Conservation (phyloP, 192 early-diverging fungal genomes). For the Coemansia sp. region DNA sequence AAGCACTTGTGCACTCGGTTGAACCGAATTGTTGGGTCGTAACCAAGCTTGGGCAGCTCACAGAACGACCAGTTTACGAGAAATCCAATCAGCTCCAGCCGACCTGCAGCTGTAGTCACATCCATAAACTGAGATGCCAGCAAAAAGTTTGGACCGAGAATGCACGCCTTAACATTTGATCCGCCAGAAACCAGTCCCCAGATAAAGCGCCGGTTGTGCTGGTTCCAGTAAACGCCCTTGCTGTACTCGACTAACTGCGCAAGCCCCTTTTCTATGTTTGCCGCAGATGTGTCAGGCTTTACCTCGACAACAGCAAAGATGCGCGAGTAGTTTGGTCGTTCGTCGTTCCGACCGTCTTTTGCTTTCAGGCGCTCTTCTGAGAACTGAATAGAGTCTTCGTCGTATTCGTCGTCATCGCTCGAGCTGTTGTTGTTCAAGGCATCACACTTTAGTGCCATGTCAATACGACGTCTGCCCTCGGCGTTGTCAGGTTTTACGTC, state of each 20-base stretch:
- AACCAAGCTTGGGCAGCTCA: conserved; percentile 6
- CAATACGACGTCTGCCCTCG: not conserved
- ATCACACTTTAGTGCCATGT: conserved; percentile 6
- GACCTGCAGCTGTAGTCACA: not conserved
- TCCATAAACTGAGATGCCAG: conserved; percentile 1
- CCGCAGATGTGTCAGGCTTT: too few relatives aligned
- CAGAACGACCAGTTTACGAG: conserved; percentile 20
- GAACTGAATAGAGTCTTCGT: not conserved
- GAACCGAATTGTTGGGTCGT: conserved; percentile 13
- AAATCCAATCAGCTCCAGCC: conserved; percentile 2
- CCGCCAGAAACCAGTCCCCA: not conserved
- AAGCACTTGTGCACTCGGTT: conserved; percentile 6
- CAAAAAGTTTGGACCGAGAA: too few relatives aligned
- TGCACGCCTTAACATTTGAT: too few relatives aligned
- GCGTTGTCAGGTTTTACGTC: not conserved
- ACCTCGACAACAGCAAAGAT: too few relatives aligned
- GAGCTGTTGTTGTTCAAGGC: not conserved
- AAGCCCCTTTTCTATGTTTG: not conserved
- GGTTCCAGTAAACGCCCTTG: conserved; percentile 10
- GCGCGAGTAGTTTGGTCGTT: not conserved
- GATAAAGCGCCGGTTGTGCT: too few relatives aligned
- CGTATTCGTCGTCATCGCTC: not conserved
- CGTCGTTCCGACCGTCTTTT: too few relatives aligned
- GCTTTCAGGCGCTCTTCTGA: too few relatives aligned
- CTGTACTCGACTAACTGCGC: conserved; percentile 5